A percentile compares a stretch with the other conserved stretches of the same genome.
phyloP scores from a whole-genome alignment of 1,284 basidiomycete genomes.

The Ustanciosporium gigantosporum region DNA sequence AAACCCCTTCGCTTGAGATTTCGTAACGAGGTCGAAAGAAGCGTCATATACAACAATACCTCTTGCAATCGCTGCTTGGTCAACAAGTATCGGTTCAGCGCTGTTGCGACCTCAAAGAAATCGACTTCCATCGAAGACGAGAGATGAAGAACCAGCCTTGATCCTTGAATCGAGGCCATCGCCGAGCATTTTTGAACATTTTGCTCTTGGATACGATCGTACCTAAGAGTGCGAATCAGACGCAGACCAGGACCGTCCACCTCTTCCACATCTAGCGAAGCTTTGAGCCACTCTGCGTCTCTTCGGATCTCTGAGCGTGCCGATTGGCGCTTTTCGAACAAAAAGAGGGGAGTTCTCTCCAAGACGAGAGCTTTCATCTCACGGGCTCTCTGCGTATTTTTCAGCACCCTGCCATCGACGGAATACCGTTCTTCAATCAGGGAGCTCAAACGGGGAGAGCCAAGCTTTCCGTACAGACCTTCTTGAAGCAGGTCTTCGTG shows the following conservation, averaged over 20 bases:
- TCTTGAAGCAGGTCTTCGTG: constrained; percentile 82
- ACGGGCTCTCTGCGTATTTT: constrained; percentile 45
- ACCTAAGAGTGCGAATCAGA: constrained; percentile 48
- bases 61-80: constrained; percentile 55
- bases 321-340: constrained; percentile 79
- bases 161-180: constrained; percentile 54
- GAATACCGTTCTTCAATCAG: constrained; percentile 78
- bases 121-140: constrained; percentile 77
- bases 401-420: constrained; percentile 62
- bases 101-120: constrained; percentile 73
- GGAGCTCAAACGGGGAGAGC: constrained; percentile 71
- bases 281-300: constrained; percentile 75
- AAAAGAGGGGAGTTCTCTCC: constrained; percentile 87
- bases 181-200: constrained; percentile 56
- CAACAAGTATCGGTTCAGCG: constrained; percentile 53
- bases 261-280: constrained; percentile 65
- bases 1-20: constrained; percentile 78
- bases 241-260: constrained; percentile 50
- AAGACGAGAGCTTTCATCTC: constrained; percentile 66
- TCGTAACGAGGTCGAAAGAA: constrained; percentile 84
- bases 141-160: constrained; percentile 76
- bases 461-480: constrained; percentile 62
- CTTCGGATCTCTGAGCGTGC: constrained; percentile 68
- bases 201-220: constrained; percentile 35
- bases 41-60: constrained; percentile 80